Percentiles rank a stretch among this genome's conserved stretches.
These are phyloP conservation scores for Tetrapyrgos nigripes DNA, from an alignment of 1,284 basidiomycete species.

Conservation along the genomic window DNA sequence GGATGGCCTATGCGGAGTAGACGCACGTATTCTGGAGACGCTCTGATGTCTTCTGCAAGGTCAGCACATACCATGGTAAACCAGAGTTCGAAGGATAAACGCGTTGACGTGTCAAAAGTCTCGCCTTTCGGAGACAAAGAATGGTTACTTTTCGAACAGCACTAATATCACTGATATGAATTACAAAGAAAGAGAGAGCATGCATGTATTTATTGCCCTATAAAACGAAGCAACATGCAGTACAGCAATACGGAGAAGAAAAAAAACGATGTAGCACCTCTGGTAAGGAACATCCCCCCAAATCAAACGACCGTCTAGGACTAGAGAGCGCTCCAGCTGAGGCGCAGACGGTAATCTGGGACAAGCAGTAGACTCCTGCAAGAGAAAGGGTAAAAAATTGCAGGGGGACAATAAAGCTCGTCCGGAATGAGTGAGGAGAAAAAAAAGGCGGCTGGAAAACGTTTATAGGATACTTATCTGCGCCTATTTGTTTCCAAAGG, in stretches of 20 bases:
- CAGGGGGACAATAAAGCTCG: constrained; percentile 62
- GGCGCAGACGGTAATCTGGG: constrained; percentile 41
- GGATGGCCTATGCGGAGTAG: too few species aligned
- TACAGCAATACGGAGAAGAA: background rate
- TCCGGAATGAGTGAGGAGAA: constrained; percentile 45
- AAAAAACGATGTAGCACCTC: constrained; percentile 39
- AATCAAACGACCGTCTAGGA: constrained; percentile 37
- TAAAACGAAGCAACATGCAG: background rate
- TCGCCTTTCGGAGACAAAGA: too few species aligned
- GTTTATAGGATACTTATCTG: background rate
- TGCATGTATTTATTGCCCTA: background rate
- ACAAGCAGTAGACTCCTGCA: constrained; percentile 59
- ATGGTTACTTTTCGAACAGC: too few species aligned
- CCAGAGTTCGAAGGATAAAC: too few species aligned
- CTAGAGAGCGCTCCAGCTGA: constrained; percentile 53
- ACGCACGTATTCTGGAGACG: too few species aligned
- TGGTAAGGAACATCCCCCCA: constrained; percentile 61
- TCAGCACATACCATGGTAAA: too few species aligned
- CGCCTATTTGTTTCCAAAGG: background rate
- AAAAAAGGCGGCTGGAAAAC: background rate
- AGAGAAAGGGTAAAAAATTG: constrained; percentile 29
- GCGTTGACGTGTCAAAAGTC: too few species aligned
- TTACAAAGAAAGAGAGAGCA: too few species aligned
- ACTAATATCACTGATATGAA: background rate
- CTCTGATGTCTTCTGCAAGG: too few species aligned